These are phyloP conservation scores for Lichenothelia convexa DNA, from an alignment of 495 filamentous ascomycete genomes.

Conservation along the genomic window DNA sequence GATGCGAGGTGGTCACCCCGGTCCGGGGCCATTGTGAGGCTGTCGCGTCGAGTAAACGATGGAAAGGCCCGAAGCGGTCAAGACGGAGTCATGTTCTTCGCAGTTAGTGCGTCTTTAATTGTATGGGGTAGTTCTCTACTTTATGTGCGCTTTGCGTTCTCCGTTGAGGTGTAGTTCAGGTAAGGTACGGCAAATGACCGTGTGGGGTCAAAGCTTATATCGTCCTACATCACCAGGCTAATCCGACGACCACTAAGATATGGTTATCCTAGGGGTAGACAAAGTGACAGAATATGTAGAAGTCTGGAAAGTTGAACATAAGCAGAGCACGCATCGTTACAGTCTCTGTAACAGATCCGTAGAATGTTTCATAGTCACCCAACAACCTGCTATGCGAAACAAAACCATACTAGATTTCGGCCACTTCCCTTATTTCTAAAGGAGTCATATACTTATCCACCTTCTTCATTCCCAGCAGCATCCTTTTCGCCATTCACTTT, in stretches of 20 bases:
- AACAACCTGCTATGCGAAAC: not conserved
- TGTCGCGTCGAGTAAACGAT: too few relatives aligned
- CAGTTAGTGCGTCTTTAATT: constrained; percentile 85
- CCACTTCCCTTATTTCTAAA: not conserved
- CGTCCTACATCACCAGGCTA: too few relatives aligned
- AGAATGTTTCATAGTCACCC: not conserved
- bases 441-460: not conserved
- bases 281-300: too few relatives aligned
- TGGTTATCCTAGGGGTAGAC: too few relatives aligned
- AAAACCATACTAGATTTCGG: not conserved
- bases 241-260: too few relatives aligned
- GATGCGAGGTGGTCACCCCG: constrained; percentile 44
- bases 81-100: constrained; percentile 53
- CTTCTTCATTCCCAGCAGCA: not conserved
- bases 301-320: not conserved
- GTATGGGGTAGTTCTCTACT: constrained; percentile 65
- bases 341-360: not conserved
- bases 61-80: constrained; percentile 53
- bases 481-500: not conserved
- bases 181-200: too few relatives aligned
- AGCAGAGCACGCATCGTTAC: not conserved
- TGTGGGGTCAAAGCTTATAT: too few relatives aligned
- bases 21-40: too few relatives aligned
- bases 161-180: too few relatives aligned
- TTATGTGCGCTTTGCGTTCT: too few relatives aligned